Conservation (phyloP, 2,329 filamentous ascomycete genomes). For the Neofusicoccum sp. region DNA sequence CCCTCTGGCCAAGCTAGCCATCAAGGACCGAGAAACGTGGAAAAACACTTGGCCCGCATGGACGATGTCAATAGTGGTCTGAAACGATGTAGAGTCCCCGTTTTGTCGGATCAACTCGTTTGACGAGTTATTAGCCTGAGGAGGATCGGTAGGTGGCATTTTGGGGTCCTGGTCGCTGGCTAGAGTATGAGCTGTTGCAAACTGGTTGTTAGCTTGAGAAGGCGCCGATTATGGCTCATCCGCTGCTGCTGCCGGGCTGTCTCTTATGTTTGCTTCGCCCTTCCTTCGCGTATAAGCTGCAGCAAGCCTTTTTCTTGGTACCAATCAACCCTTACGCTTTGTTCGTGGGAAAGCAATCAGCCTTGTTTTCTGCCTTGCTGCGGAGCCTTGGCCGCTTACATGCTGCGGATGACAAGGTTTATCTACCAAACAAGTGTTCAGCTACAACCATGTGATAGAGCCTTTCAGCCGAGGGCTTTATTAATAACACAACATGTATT, state of each 20-base stretch:
- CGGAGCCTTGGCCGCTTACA: background rate
- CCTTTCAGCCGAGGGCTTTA: too few relatives aligned
- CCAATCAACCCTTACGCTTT: background rate
- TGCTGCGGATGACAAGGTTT: background rate
- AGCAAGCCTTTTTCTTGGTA: background rate
- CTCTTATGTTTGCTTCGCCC: background rate
- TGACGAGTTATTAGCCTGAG: background rate
- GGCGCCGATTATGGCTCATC: background rate
- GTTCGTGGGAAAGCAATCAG: background rate
- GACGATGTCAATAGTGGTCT: background rate
- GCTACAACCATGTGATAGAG: too few relatives aligned
- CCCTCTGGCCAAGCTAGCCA: background rate
- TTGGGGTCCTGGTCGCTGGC: background rate
- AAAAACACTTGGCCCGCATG: background rate
- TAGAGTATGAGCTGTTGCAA: background rate
- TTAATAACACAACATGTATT: too few relatives aligned
- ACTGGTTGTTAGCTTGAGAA: background rate
- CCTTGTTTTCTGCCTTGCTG: background rate
- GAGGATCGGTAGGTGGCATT: background rate
- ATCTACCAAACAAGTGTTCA: background rate
- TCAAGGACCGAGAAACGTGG: background rate
- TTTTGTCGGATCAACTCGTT: background rate
- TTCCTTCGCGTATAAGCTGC: background rate
- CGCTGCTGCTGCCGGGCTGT: background rate
- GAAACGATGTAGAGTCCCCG: background rate